phyloP scores from a whole-genome alignment of 345 rosid genomes.

The Conringia planisiliqua region DNA sequence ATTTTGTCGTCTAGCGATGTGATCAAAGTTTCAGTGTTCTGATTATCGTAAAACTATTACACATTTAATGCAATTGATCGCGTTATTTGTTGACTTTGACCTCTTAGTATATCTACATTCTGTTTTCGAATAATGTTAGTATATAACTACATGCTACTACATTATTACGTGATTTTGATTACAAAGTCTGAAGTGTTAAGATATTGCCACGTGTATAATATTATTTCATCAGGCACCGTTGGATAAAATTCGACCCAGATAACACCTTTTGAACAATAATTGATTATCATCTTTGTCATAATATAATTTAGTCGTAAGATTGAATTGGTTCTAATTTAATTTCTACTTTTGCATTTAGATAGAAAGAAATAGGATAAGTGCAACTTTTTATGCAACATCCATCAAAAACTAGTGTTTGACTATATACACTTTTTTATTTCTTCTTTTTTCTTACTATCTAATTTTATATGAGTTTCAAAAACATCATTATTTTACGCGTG shows the following conservation, averaged over 20 bases:
- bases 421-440: background rate
- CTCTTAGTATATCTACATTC: background rate
- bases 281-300: background rate
- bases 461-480: background rate
- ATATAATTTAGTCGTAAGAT: background rate
- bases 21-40: background rate
- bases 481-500: background rate
- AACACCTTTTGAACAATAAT: background rate
- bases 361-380: background rate
- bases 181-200: background rate
- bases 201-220: background rate
- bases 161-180: background rate
- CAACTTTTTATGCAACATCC: background rate
- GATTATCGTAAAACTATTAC: constrained; percentile 2
- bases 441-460: background rate
- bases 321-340: background rate
- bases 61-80: constrained; percentile 22
- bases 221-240: background rate
- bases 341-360: background rate
- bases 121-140: too few species aligned
- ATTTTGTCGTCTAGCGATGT: constrained; percentile 19
- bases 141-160: background rate
- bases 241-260: background rate
- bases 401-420: background rate
- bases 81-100: constrained; percentile 26